These are phyloP conservation scores for Kwoniella mangroviensis DNA, from an alignment of 768 basidiomycete species.

Conservation along the genomic window DNA sequence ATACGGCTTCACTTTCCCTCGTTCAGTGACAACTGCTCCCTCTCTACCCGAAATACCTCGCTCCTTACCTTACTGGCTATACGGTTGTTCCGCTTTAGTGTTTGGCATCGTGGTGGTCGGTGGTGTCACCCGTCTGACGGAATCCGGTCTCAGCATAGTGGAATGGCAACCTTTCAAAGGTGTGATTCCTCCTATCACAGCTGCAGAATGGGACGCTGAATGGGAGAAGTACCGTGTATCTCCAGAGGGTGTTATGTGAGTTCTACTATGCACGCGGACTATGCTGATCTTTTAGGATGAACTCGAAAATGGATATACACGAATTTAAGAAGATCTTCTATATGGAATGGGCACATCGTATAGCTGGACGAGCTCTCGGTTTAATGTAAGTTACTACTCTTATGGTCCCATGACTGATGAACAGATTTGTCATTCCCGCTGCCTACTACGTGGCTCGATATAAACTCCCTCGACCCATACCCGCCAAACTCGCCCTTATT, in stretches of 20 bases:
- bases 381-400: constrained; percentile 46
- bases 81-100: constrained; percentile 80
- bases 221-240: constrained; percentile 90
- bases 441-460: constrained; percentile 76
- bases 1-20: constrained; percentile 19
- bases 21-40: constrained; percentile 11
- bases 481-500: constrained; percentile 71
- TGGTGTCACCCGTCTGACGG: constrained; percentile 93
- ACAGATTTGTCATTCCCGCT: constrained; percentile 78
- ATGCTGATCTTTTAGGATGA: constrained; percentile 66
- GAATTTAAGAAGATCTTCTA: constrained; percentile 97
- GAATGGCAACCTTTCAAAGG: constrained; percentile 97
- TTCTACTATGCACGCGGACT: constrained; percentile 26
- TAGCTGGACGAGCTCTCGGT: constrained; percentile 76
- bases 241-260: constrained; percentile 94
- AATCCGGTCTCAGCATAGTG: constrained; percentile 95
- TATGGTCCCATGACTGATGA: constrained; percentile 2
- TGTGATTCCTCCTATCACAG: constrained; percentile 76
- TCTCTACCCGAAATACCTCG: constrained; percentile 33
- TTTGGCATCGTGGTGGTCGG: constrained; percentile 94
- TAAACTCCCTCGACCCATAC: constrained; percentile 69
- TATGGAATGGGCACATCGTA: constrained; percentile 97
- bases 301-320: constrained; percentile 80
- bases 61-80: constrained; percentile 76
- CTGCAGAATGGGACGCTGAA: constrained; percentile 79